phyloP scores from a whole-genome alignment of 164 flowering plant genomes.

The Kalanchoe fedtschenkoi region DNA sequence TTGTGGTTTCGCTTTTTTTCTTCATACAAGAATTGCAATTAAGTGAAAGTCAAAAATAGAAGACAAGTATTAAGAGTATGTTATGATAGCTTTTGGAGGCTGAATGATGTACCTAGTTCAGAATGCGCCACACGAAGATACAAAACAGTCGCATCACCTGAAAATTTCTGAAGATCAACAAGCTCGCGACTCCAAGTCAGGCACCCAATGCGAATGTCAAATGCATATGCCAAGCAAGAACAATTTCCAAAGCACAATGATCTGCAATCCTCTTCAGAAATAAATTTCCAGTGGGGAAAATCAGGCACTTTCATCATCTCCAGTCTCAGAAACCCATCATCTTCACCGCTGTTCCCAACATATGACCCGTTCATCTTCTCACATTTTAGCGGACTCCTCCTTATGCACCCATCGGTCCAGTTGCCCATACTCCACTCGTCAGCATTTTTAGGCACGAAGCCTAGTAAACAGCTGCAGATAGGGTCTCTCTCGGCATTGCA shows the following conservation, averaged over 20 bases:
- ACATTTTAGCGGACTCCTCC: conserved; percentile 13
- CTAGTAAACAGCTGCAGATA: conserved; percentile 28
- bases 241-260: conserved; percentile 17
- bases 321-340: conserved; percentile 25
- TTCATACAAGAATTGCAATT: neutral
- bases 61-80: no score
- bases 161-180: conserved; percentile 13
- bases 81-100: no score
- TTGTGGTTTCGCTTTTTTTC: no score
- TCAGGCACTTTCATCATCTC: conserved; percentile 20
- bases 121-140: conserved; percentile 16
- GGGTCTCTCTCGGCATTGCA: conserved; percentile 12
- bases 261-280: conserved; percentile 9
- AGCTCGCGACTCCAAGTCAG: conserved; percentile 20
- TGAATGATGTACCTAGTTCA: conserved; percentile 13
- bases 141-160: conserved; percentile 12
- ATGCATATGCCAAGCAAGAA: conserved; percentile 27
- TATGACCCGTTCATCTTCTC: neutral
- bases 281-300: neutral
- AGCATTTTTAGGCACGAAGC: conserved; percentile 18
- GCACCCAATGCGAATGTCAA: conserved; percentile 21
- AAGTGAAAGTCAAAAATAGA: neutral
- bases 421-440: conserved; percentile 18
- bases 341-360: conserved; percentile 3
- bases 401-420: conserved; percentile 22